Conservation (phyloP, 1,139 yeast species). For the Yamadazyma sp. region DNA sequence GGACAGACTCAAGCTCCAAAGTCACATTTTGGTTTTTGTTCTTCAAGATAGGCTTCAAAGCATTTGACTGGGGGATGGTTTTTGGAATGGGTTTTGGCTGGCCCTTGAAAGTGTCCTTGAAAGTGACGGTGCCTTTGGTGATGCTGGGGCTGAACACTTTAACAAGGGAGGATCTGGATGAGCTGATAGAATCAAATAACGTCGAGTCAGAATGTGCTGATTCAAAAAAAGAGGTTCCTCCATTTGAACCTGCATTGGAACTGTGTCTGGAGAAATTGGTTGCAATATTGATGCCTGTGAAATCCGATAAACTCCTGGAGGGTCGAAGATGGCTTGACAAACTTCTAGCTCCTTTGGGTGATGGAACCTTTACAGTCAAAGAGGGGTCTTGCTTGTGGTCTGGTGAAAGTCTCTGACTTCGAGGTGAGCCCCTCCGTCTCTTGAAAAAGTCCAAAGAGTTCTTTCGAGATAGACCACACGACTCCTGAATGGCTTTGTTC, state of each 20-base stretch:
- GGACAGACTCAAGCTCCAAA: slow-evolving; percentile 10
- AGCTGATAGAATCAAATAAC: slow-evolving; percentile 2
- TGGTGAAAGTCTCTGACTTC: background rate
- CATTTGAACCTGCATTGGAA: background rate
- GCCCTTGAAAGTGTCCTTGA: background rate
- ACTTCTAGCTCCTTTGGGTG: background rate
- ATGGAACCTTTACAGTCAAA: background rate
- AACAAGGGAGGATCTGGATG: slow-evolving; percentile 1
- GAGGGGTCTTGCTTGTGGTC: background rate
- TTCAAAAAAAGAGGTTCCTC: background rate
- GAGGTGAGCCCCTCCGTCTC: background rate
- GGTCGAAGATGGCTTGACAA: background rate
- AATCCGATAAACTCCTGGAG: background rate
- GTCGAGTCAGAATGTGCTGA: slow-evolving; percentile 1
- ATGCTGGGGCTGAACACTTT: background rate
- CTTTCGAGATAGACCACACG: background rate
- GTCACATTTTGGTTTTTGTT: slow-evolving; percentile 13
- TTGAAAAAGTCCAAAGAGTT: slow-evolving; percentile 4
- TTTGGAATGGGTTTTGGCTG: too few relatives aligned
- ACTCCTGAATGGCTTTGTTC: too few relatives aligned
- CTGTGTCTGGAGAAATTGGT: background rate
- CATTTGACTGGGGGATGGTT: too few relatives aligned
- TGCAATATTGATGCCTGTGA: background rate
- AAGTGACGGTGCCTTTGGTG: background rate
- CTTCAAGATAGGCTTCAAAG: slow-evolving; percentile 19